Base-by-base conservation (phyloP, 768 basidiomycete species). In the Galerina marginata region DNA sequence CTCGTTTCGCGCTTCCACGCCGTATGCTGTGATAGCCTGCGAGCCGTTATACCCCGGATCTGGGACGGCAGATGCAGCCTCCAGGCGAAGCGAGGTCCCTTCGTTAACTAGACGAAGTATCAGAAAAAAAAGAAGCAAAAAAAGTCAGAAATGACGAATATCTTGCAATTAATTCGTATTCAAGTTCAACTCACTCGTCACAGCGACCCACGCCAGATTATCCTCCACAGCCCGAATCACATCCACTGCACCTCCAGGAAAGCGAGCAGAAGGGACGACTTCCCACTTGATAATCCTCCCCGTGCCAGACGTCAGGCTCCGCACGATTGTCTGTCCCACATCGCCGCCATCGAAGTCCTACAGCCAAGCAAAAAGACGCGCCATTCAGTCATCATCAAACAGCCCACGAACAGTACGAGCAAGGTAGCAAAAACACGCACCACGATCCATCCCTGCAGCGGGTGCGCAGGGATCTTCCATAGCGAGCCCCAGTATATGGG, bases 311-410 rank as follows among this genome's bases (percentile, higher is more conserved):
- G 74, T 74, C 62, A 61, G 43, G 16, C 46, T 51, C 2, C 74
- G 66, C 0, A 71, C 72, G 15, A 88, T 79, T 0, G 69, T 69
- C 45, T 78, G 74, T 10, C 88, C 87, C 5, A 89, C 73, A 12
- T 75, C 56, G 1, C 76, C 81, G 3, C 83, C 86, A 48, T 89
- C 88, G 60, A 88, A 88, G 66, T 89, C 86, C 86, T 88, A n/a
- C n/a, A n/a, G n/a, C n/a, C n/a, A 20, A 20, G 20, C 20, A 20
- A 20, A 20, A 20, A 20, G 20, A 20, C 20, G 20, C 20, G 20
- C 20, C 20, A 20, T 20, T 20, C 20, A 20, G 39, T n/a, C n/a
- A n/a, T n/a, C n/a, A n/a, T n/a, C n/a, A n/a, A n/a, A n/a, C n/a
- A n/a, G n/a, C n/a, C n/a, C n/a, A n/a, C n/a, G n/a, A n/a, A n/a